Evolutionary conservation across 805 yeast species (phyloP).

Genomic region (Candida michaelii): DNA sequence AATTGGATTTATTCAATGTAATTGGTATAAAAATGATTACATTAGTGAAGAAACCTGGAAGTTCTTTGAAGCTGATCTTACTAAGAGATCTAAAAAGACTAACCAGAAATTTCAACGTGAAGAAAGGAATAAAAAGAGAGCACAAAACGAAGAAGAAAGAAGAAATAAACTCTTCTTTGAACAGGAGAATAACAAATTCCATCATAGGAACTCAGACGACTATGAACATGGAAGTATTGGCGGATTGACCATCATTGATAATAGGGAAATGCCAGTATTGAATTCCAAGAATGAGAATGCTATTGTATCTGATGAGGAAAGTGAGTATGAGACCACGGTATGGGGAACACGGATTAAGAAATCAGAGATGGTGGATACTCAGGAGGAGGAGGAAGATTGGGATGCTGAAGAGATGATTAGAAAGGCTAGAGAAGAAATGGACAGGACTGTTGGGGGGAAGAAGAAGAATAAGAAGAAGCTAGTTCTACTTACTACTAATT

Average conservation of each 20-base stretch:
- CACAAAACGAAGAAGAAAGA: conserved; percentile 58
- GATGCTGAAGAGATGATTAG: conserved; percentile 54
- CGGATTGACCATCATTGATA: conserved; percentile 36
- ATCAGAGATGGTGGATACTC: conserved; percentile 28
- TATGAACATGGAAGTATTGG: conserved; percentile 26
- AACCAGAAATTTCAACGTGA: conserved; percentile 53
- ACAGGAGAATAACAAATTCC: conserved; percentile 49
- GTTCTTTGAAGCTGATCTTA: conserved; percentile 54
- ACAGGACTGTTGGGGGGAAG: conserved; percentile 28
- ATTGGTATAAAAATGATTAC: conserved; percentile 57
- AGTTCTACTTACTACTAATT: conserved; percentile 27
- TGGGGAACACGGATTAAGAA: conserved; percentile 73
- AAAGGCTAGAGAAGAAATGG: conserved; percentile 50
- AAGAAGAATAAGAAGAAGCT: conserved; percentile 50
- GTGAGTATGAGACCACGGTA: conserved; percentile 50
- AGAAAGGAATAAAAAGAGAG: conserved; percentile 57
- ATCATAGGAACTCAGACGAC: conserved; percentile 17
- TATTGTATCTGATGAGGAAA: conserved; percentile 9
- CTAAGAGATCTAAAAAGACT: conserved; percentile 53
- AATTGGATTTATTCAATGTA: conserved; percentile 79
- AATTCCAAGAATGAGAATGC: not conserved
- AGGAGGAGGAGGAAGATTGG: conserved; percentile 37
- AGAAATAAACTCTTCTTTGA: conserved; percentile 59
- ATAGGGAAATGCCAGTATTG: conserved; percentile 38
- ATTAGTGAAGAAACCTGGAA: conserved; percentile 37